Evolutionary conservation across 2,329 filamentous ascomycete species (phyloP).

Genomic region (Aspergillus pseudonomiae): DNA sequence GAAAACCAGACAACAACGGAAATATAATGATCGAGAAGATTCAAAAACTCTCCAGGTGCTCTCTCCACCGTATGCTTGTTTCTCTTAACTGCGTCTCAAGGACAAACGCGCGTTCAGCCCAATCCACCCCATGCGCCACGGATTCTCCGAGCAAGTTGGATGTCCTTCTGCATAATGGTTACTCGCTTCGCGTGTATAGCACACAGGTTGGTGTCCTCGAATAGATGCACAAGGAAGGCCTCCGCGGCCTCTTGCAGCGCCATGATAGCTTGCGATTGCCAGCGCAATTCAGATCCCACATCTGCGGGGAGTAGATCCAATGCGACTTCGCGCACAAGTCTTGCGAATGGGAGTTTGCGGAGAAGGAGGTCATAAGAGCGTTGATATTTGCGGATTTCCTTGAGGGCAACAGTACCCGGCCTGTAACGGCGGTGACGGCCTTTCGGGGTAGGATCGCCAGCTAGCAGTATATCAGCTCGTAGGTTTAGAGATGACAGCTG

Average conservation of each 20-base stretch:
- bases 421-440: conserved; percentile 66
- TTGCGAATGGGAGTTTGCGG: conserved; percentile 56
- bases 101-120: conserved; percentile 47
- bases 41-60: neutral
- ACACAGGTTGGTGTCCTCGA: conserved; percentile 94
- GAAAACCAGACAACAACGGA: conserved; percentile 1
- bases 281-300: conserved; percentile 72
- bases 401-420: conserved; percentile 82
- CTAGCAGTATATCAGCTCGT: conserved; percentile 44
- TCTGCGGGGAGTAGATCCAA: conserved; percentile 61
- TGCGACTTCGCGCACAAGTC: conserved; percentile 55
- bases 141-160: conserved; percentile 84
- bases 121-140: conserved; percentile 75
- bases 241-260: conserved; percentile 95
- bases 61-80: neutral
- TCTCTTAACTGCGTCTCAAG: neutral
- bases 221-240: conserved; percentile 93
- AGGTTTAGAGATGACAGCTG: neutral
- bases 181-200: conserved; percentile 96
- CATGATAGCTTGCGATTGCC: conserved; percentile 94
- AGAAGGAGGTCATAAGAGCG: conserved; percentile 85
- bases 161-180: conserved; percentile 97
- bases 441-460: conserved; percentile 72
- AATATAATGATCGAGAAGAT: conserved; percentile 6
- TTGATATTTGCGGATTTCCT: conserved; percentile 91